Evolutionary conservation across 352 stramenopile species (phyloP), one percentile per base, ranked within the genome.

Genomic region (Achlya hypogyna): DNA sequence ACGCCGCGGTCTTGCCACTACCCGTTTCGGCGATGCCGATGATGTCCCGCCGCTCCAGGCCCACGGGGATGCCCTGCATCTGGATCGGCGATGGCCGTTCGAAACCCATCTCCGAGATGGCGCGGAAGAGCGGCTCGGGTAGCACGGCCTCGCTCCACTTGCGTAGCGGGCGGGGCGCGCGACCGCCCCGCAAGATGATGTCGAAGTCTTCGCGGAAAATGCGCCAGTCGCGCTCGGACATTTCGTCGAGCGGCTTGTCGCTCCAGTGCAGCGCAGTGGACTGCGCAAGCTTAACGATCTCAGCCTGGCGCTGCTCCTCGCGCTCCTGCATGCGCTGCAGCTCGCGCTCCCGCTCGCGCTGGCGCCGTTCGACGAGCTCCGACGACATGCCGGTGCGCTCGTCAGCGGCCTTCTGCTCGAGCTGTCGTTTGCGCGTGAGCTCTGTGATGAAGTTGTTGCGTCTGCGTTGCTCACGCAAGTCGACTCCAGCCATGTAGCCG

Each of bases 191-290:
- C 27, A 99, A 88, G 4, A 89, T 89, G 72, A 99, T 99, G 72
- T 99, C 96, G 73, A 98, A 99, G 76, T 99, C 98, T 75, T 99
- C 97, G 25, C 97, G 87, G 73, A 99, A 98, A 71, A 99, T 99
- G 65, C 97, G 86, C 97, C 97, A 99, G 84, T 99, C 97, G 22
- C 97, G 89, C 43, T 92, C 76, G 32, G 91, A 97, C 96, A 99
- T 99, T 9, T 96, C 87, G 23, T 75, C 74, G 28, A 98, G 73
- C 42, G 78, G 71, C 79, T 99, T 98, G 58, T 98, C 95, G 20
- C 81, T 95, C 86, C 96, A 98, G 71, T 98, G 93, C 27, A 75
- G 83, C 32, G 83, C 83, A 73, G 85, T 90, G 1, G 81, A 83
- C 65, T 91, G 76, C 1, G 82, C 83, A 56, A 92, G 81, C 18